A percentile compares a stretch with the other conserved stretches of the same genome.
Conservation (phyloP, 2,329 filamentous ascomycete species). For the Colletotrichum caudatum region DNA sequence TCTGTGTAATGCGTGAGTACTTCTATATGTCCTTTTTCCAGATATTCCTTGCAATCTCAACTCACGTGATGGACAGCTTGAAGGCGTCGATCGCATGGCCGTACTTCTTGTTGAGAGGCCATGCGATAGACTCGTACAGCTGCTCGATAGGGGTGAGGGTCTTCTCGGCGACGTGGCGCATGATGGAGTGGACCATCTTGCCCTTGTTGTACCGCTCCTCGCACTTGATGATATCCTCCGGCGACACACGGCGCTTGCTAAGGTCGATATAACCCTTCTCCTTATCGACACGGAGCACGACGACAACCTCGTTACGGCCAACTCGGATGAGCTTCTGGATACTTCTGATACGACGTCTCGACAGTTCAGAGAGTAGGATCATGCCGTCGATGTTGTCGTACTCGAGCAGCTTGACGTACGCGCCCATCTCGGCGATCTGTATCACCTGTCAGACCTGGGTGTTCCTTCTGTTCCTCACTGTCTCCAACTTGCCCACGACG, state of each 20-base stretch:
- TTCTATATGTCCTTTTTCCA: neutral
- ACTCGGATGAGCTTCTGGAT: constrained; percentile 99
- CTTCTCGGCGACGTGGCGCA: constrained; percentile 99
- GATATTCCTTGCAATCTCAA: constrained; percentile 34
- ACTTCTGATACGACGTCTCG: constrained; percentile 95
- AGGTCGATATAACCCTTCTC: constrained; percentile 99
- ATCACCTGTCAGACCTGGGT: constrained; percentile 41
- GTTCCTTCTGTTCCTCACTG: constrained; percentile 10
- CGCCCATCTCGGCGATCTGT: constrained; percentile 99
- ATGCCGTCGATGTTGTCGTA: constrained; percentile 99
- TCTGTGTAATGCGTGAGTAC: constrained; percentile 55
- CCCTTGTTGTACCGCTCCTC: constrained; percentile 99
- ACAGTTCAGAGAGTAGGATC: constrained; percentile 98
- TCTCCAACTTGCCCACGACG: neutral
- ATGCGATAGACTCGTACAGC: constrained; percentile 93
- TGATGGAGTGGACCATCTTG: constrained; percentile 99
- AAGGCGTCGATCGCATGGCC: constrained; percentile 97
- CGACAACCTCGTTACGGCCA: constrained; percentile 97
- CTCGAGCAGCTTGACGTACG: constrained; percentile 98
- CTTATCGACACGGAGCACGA: constrained; percentile 98
- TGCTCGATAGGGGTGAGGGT: constrained; percentile 93
- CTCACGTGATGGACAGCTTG: constrained; percentile 97
- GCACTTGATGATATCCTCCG: constrained; percentile 97
- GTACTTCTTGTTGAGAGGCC: constrained; percentile 98
- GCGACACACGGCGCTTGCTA: constrained; percentile 96